Conservation (phyloP, 331 rosid species). For the Rosa hybrid region DNA sequence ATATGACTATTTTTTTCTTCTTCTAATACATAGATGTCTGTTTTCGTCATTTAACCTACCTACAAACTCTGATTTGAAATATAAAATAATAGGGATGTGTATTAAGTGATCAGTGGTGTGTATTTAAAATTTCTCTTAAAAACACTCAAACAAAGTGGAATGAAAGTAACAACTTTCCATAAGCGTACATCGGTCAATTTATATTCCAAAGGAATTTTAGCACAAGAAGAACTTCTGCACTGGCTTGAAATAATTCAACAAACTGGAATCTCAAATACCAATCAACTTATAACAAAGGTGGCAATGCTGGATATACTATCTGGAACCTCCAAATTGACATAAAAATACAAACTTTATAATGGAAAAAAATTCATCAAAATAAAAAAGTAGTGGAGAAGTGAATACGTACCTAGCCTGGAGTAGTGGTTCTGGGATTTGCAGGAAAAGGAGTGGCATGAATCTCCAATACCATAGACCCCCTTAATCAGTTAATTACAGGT, state of each 20-base stretch:
- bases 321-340: background rate
- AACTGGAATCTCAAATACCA: background rate
- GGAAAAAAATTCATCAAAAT: background rate
- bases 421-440: conserved; percentile 67
- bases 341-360: background rate
- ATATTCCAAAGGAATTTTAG: background rate
- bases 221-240: too few species aligned
- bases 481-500: too few species aligned
- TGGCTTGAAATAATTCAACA: background rate
- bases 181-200: background rate
- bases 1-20: too few species aligned
- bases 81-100: too few species aligned
- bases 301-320: background rate
- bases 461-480: conserved; percentile 88
- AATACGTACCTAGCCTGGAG: conserved; percentile 74
- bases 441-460: conserved; percentile 75
- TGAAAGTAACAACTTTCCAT: background rate
- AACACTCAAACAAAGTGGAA: background rate
- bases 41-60: too few species aligned
- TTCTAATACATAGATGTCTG: too few species aligned
- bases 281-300: background rate
- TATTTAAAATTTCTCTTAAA: too few species aligned
- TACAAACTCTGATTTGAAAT: too few species aligned
- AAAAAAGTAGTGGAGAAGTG: background rate
- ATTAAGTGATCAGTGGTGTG: too few species aligned